Evolutionary conservation across 2,329 filamentous ascomycete genomes (phyloP).

Genomic region (Aspergillus sp.): DNA sequence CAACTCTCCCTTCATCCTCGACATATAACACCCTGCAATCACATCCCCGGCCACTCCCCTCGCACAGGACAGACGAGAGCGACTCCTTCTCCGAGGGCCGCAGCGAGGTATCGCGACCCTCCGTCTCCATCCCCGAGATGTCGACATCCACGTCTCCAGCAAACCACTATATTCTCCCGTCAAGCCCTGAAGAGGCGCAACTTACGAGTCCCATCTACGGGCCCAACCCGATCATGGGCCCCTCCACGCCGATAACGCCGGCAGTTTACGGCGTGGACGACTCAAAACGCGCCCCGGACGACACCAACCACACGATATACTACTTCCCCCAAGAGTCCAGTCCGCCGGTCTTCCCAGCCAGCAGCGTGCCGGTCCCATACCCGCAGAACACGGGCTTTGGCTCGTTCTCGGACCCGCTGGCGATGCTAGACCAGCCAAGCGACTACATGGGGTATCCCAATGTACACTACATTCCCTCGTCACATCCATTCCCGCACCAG

Average conservation of each 20-base stretch:
- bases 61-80: not conserved
- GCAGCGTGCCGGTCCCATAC: not conserved
- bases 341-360: not conserved
- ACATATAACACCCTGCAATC: slow-evolving; percentile 5
- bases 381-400: not conserved
- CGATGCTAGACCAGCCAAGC: not conserved
- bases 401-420: not conserved
- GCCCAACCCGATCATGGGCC: not conserved
- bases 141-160: not conserved
- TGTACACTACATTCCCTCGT: not conserved
- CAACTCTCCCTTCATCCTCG: not conserved
- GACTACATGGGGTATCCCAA: not conserved
- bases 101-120: not conserved
- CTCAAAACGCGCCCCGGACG: not conserved
- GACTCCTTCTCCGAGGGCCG: not conserved
- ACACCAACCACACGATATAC: not conserved
- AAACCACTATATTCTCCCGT: not conserved
- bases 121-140: not conserved
- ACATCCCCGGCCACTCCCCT: not conserved
- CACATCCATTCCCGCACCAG: not conserved
- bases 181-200: not conserved
- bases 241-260: slow-evolving; percentile 3
- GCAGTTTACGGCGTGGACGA: not conserved
- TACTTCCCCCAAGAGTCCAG: not conserved
- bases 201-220: not conserved